Base-by-base conservation (phyloP, 2,329 filamentous ascomycete species). In the Diaporthe sp. region DNA sequence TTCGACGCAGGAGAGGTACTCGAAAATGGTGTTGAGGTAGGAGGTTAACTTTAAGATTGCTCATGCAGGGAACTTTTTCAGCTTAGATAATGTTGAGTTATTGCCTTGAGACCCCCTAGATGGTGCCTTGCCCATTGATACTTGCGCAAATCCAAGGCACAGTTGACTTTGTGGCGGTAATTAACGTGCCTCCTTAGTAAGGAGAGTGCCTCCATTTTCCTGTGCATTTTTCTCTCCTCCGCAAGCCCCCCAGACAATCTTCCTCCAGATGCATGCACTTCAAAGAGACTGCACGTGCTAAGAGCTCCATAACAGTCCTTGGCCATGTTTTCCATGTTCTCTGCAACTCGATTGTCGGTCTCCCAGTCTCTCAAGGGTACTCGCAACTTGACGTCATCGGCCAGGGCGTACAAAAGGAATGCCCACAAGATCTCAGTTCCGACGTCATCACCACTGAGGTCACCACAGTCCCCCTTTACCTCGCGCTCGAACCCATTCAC, bases 311-410 rank as follows among this genome's bases (percentile, higher is more conserved):
- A 27, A 6, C 30, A 51, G 19, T 37, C 27, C 1, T n/a, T 6
- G 17, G 10, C 8, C 3, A 27, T 0, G 7, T 22, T n/a, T 27
- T 19, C 15, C 47, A 27, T 39, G 63, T 35, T 35, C 6, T 35
- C 47, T 68, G 47, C 55, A 22, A 30, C 27, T 22, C 39, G 56
- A 37, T 8, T 35, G 53, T 37, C 19, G 22, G 19, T 50, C 3
- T 59, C 12, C 27, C 30, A 55, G 30, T 58, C 30, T 47, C 13
- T 59, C 25, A 30, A 39, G 44, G 51, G 30, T 22, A 19, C 9
- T 58, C 51, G 27, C 27, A 47, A 56, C 1, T 70, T 73, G 72
- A 73, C 72, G 72, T 73, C 72, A 71, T 73, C 55, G 32, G 47
- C 44, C 13, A 44, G 25, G 13, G 2, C 19, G 7, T 17, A 55